Evolutionary conservation across 768 basidiomycete species (phyloP).

Genomic region (Roridomyces roridus): DNA sequence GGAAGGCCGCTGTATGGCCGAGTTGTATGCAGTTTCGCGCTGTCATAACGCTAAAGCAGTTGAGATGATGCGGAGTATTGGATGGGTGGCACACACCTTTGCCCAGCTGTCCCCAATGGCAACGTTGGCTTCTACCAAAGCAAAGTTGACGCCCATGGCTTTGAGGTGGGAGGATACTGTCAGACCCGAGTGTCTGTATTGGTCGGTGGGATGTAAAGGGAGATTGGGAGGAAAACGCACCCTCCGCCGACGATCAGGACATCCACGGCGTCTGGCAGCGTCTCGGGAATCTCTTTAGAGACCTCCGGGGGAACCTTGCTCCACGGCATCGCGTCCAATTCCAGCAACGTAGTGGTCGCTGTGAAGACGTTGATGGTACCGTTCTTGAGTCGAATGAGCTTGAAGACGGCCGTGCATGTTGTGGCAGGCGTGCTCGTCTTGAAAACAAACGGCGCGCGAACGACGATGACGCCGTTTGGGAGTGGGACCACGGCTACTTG

Average conservation of each 20-base stretch:
- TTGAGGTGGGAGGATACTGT: slow-evolving; percentile 35
- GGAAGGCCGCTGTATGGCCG: slow-evolving; percentile 35
- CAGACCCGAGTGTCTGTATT: slow-evolving; percentile 27
- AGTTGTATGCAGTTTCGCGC: slow-evolving; percentile 28
- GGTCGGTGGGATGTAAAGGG: not conserved
- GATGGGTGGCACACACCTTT: slow-evolving; percentile 38
- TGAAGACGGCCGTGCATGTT: slow-evolving; percentile 21
- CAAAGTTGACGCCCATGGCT: slow-evolving; percentile 48
- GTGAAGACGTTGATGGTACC: slow-evolving; percentile 21
- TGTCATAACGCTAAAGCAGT: slow-evolving; percentile 20
- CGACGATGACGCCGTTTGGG: slow-evolving; percentile 22
- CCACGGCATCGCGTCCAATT: slow-evolving; percentile 17
- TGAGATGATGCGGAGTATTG: not conserved
- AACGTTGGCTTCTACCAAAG: slow-evolving; percentile 54
- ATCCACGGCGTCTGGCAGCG: slow-evolving; percentile 14
- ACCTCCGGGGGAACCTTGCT: not conserved
- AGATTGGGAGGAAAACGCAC: not conserved
- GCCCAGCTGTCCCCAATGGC: slow-evolving; percentile 52
- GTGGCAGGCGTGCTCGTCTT: slow-evolving; percentile 9
- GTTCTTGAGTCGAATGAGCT: slow-evolving; percentile 20
- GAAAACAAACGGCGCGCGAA: slow-evolving; percentile 20
- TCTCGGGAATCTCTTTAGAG: not conserved
- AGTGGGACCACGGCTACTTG: slow-evolving; percentile 6
- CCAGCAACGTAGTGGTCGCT: slow-evolving; percentile 17
- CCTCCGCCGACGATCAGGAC: slow-evolving; percentile 53